Base-by-base conservation (phyloP, 2,329 filamentous ascomycete genomes). In the Colletotrichum caudatum region DNA sequence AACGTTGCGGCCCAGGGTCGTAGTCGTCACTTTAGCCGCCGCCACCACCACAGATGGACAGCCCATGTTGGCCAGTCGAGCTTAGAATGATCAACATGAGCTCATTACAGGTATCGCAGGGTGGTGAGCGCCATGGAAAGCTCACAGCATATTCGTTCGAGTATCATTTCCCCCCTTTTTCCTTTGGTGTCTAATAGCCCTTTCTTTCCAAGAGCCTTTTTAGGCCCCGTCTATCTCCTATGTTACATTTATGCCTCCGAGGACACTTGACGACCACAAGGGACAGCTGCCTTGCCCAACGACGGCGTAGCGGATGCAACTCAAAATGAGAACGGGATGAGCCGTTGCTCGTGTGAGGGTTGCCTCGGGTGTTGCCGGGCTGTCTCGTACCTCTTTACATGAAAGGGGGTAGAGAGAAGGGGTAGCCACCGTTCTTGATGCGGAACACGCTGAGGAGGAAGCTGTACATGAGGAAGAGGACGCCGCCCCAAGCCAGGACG, bases 381-480 rank as follows among this genome's bases (percentile, higher is more conserved):
- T 50, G 11, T 23, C 39, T 26, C 11, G n/a, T 58, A 29, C 37
- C 61, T 61, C 12, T 71, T 78, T 81, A 90, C 83, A 91, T 86
- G 82, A 99, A 98, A 14, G 96, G 96, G 66, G 96, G 96, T 73
- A 99, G 87, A 78, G 91, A 94, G 84, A 98, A 98, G 20, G 95
- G 95, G 82, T 99, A 99, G 33, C 94, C 94, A 44, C 91, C 91
- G 80, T 98, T 99, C 91, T 99, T 99, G 77, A 93, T 86, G 77
- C 95, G 91, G 88, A 99, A 99, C 74, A 97, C 87, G 82, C 93
- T 98, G 75, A 99, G 88, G 74, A 99, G 86, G 84, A 97, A 96
- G 84, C 95, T 97, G 86, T 98, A 98, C 83, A 94, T 90, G 74
- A 93, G 83, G 76, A 97, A 91, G 68, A 98, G 83, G 39, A 96